These are phyloP conservation scores for Globisporangium nodosum DNA, from an alignment of 352 stramenopile genomes.

Conservation along the genomic window DNA sequence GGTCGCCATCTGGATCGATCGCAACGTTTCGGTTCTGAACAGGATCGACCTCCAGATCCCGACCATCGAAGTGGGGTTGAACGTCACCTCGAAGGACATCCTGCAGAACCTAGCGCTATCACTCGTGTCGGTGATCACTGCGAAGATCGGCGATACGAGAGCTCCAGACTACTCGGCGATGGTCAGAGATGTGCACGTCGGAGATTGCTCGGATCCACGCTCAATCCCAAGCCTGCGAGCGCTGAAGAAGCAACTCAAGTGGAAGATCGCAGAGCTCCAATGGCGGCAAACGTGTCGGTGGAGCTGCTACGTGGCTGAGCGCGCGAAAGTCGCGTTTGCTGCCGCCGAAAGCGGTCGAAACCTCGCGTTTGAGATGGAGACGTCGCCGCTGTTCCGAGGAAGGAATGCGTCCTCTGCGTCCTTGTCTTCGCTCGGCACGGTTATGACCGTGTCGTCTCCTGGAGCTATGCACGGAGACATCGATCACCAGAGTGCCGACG, in stretches of 20 bases:
- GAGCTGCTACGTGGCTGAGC: slow-evolving; percentile 46
- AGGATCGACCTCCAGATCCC: slow-evolving; percentile 54
- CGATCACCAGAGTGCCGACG: slow-evolving; percentile 31
- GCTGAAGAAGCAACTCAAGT: slow-evolving; percentile 49
- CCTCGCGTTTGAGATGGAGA: slow-evolving; percentile 37
- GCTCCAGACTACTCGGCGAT: slow-evolving; percentile 27
- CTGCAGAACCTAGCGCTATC: slow-evolving; percentile 44
- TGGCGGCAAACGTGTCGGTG: slow-evolving; percentile 54
- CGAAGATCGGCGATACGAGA: slow-evolving; percentile 41
- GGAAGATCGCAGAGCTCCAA: slow-evolving; percentile 52
- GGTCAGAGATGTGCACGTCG: slow-evolving; percentile 14
- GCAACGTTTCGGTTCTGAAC: slow-evolving; percentile 29
- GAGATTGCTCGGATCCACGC: slow-evolving; percentile 3
- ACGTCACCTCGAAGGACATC: slow-evolving; percentile 52
- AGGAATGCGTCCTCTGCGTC: slow-evolving; percentile 26
- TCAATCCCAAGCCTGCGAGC: slow-evolving; percentile 39
- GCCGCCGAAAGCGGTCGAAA: slow-evolving; percentile 28
- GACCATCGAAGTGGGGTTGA: slow-evolving; percentile 43
- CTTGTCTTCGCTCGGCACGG: slow-evolving; percentile 31
- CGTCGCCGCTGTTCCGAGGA: slow-evolving; percentile 35
- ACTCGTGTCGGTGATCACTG: slow-evolving; percentile 25
- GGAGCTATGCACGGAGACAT: slow-evolving; percentile 30
- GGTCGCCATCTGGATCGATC: slow-evolving; percentile 53
- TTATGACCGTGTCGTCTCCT: slow-evolving; percentile 29
- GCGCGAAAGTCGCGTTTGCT: slow-evolving; percentile 32